Percentiles rank a stretch among this genome's conserved stretches.
These are phyloP conservation scores for Fusarium verticillioides DNA, from an alignment of 2,329 filamentous ascomycete species.

Conservation along the genomic window DNA sequence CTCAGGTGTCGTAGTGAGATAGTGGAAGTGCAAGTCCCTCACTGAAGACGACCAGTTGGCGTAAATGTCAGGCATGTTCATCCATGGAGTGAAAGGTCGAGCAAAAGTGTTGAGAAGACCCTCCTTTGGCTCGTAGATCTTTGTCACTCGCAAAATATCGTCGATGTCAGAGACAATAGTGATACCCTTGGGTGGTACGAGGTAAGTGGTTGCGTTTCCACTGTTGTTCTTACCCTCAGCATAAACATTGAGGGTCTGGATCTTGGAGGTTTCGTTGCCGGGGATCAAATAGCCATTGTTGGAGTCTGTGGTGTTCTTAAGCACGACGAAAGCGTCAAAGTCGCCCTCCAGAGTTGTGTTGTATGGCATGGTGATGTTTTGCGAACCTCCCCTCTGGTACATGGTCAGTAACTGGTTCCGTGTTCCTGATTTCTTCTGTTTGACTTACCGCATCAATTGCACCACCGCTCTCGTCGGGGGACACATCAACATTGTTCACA, in stretches of 20 bases:
- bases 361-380: constrained; percentile 72
- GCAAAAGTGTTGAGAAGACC: constrained; percentile 83
- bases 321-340: constrained; percentile 76
- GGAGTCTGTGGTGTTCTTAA: constrained; percentile 66
- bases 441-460: constrained; percentile 55
- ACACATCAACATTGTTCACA: constrained; percentile 54
- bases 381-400: constrained; percentile 63
- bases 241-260: constrained; percentile 77
- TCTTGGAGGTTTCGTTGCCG: constrained; percentile 71
- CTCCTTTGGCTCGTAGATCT: constrained; percentile 80
- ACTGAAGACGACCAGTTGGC: constrained; percentile 77
- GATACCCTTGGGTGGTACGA: constrained; percentile 75
- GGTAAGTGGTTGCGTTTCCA: constrained; percentile 80
- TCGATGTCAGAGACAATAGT: constrained; percentile 83
- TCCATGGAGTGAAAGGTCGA: constrained; percentile 74
- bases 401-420: constrained; percentile 2
- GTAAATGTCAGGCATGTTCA: constrained; percentile 84
- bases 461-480: constrained; percentile 67
- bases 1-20: constrained; percentile 83
- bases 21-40: constrained; percentile 80
- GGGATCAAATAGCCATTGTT: constrained; percentile 61
- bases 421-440: no score
- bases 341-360: constrained; percentile 75
- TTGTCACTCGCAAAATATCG: constrained; percentile 82
- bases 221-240: constrained; percentile 69